These are phyloP conservation scores for Anastatica hierochuntica DNA, from an alignment of 345 rosid genomes.

Conservation along the genomic window DNA sequence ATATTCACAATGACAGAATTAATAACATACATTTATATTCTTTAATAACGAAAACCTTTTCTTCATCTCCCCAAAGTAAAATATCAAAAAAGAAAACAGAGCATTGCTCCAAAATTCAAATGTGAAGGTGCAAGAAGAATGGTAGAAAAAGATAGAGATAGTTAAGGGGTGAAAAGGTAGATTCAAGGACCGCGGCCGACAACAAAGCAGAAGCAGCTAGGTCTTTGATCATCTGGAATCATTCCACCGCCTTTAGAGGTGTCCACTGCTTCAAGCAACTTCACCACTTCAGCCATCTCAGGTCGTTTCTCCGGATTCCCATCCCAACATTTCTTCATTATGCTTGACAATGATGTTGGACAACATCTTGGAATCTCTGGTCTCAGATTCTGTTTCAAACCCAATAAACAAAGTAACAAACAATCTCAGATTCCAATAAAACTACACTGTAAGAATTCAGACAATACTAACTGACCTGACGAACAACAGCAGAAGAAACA, in stretches of 20 bases:
- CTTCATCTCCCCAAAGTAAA: no score
- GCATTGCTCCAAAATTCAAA: constrained; percentile 18
- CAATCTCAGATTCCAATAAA: neutral
- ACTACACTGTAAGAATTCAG: no score
- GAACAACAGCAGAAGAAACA: constrained; percentile 84
- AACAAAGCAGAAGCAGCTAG: constrained; percentile 68
- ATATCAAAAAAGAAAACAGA: neutral
- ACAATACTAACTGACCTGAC: constrained; percentile 39
- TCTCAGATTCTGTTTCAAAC: constrained; percentile 61
- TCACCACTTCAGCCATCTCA: constrained; percentile 87
- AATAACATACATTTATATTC: no score
- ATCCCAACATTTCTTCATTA: constrained; percentile 96
- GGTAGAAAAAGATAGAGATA: neutral
- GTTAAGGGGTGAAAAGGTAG: neutral
- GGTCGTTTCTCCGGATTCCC: constrained; percentile 74
- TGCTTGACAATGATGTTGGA: constrained; percentile 54
- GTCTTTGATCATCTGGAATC: constrained; percentile 87
- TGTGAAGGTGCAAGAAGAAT: no score
- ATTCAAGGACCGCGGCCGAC: constrained; percentile 71
- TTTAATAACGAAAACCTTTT: no score
- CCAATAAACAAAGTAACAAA: neutral
- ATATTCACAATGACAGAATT: no score
- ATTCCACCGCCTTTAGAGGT: constrained; percentile 98
- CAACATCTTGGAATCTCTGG: constrained; percentile 93
- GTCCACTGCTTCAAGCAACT: constrained; percentile 71